phyloP scores from a whole-genome alignment of 2,329 filamentous ascomycete species.

The Trichoderma atroviride region DNA sequence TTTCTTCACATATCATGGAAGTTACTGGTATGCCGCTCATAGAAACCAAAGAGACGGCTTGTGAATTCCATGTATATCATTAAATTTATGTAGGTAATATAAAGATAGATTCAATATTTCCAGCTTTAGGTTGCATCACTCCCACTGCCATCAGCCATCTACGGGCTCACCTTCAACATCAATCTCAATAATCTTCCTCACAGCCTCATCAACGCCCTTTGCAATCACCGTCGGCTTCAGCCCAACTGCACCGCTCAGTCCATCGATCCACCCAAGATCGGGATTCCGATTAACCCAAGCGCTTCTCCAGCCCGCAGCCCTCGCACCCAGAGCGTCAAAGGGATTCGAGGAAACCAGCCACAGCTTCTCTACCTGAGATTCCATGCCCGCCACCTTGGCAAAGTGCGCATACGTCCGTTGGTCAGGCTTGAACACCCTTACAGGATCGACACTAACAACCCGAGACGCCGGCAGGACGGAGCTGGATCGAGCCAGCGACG shows the following conservation, averaged over 20 bases:
- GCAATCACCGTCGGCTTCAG: constrained; percentile 57
- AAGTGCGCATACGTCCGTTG: constrained; percentile 64
- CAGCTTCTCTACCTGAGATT: constrained; percentile 51
- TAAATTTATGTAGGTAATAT: background rate
- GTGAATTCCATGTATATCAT: background rate
- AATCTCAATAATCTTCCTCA: constrained; percentile 40
- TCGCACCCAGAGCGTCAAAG: constrained; percentile 71
- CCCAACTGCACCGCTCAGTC: constrained; percentile 50
- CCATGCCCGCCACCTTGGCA: constrained; percentile 52
- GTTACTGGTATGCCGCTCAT: background rate
- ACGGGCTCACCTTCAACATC: background rate
- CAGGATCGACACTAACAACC: constrained; percentile 63
- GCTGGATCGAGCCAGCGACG: constrained; percentile 53
- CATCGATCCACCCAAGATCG: constrained; percentile 64
- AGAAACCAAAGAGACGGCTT: background rate
- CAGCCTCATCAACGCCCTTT: constrained; percentile 59
- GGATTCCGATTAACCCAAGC: constrained; percentile 68
- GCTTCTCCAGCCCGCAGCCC: constrained; percentile 61
- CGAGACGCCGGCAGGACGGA: constrained; percentile 47
- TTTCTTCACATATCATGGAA: background rate
- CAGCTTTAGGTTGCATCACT: background rate
- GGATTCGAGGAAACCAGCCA: constrained; percentile 75
- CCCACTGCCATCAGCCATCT: background rate
- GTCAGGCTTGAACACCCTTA: constrained; percentile 66
- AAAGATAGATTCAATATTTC: background rate